phyloP scores from a whole-genome alignment of 192 early-diverging fungal genomes.

The Anaeromyces robustus region DNA sequence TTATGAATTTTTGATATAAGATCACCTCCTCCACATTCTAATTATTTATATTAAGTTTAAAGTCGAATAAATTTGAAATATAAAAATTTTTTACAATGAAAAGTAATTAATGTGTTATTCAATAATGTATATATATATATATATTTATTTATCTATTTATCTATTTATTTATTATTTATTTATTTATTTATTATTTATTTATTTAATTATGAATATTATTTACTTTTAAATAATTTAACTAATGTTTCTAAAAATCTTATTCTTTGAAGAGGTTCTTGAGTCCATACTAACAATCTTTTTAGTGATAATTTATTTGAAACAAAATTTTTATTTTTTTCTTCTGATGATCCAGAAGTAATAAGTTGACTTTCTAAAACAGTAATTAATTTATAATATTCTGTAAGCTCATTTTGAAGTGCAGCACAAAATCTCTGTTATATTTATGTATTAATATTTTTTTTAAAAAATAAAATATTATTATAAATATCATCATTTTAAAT shows the following conservation, averaged over 20 bases:
- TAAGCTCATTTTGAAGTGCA: slow-evolving; percentile 60
- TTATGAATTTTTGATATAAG: slow-evolving; percentile 61
- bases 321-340: slow-evolving; percentile 7
- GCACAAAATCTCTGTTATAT: slow-evolving; percentile 58
- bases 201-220: slow-evolving; percentile 3
- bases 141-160: background rate
- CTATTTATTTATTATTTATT: too few relatives aligned
- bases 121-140: slow-evolving; percentile 1
- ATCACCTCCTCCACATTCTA: slow-evolving; percentile 50
- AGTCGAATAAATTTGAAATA: too few relatives aligned
- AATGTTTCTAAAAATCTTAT: slow-evolving; percentile 59
- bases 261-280: slow-evolving; percentile 54
- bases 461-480: slow-evolving; percentile 8
- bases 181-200: too few relatives aligned
- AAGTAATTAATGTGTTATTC: too few relatives aligned
- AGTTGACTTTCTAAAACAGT: slow-evolving; percentile 70
- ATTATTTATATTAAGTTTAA: background rate
- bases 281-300: slow-evolving; percentile 77
- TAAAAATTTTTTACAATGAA: too few relatives aligned
- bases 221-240: slow-evolving; percentile 43
- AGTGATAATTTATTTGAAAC: slow-evolving; percentile 48
- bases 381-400: slow-evolving; percentile 72
- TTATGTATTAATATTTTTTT: too few relatives aligned
- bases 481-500: background rate
- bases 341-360: slow-evolving; percentile 16